Evolutionary conservation across 805 yeast species (phyloP), one percentile per base, ranked within the genome.

Genomic region (Myxozyma sirexii): DNA sequence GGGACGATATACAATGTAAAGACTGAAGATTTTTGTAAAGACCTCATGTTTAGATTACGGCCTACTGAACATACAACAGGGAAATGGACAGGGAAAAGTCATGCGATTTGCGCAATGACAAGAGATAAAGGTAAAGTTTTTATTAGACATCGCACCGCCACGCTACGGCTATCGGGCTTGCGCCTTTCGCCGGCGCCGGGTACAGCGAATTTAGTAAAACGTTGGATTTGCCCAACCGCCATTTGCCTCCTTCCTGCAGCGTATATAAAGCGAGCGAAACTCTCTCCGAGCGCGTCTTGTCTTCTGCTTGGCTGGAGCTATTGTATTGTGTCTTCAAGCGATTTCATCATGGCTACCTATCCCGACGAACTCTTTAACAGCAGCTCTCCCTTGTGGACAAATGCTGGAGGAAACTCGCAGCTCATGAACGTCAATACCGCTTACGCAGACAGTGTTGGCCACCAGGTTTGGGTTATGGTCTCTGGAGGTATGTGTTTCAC

Each of bases 391-490:
- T 52, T 35, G 21, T 62, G 66, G 66, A 67, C 69, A 33, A 59
- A 56, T 17, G 62, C 69, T 54, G 93, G 93, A 63, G 93, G 92
- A 67, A 82, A 88, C 75, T 81, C 87, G 38, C 76, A 86, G 71
- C 78, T 81, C 19, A 81, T 81, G 43, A 87, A 89, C 73, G 77
- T 88, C 67, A 87, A 87, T 33, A 56, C 43, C 69, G 75, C 77
- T 12, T 86, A 82, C 68, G 77, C 77, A 38, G 94, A 86, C 53
- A 89, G 65, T 23, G 68, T 65, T 4, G 60, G 57, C 49, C 69
- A 90, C 71, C 86, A 88, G 88, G 90, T 84, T 3, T 91, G 96
- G 96, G 80, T 90, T 53, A 90, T 86, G 72, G 80, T 82, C 24
- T 59, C 66, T 8, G 59, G 47, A 15, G 51, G 64, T 60, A 39